Conservation (phyloP, 768 basidiomycete genomes). For the Paxillus involutus region DNA sequence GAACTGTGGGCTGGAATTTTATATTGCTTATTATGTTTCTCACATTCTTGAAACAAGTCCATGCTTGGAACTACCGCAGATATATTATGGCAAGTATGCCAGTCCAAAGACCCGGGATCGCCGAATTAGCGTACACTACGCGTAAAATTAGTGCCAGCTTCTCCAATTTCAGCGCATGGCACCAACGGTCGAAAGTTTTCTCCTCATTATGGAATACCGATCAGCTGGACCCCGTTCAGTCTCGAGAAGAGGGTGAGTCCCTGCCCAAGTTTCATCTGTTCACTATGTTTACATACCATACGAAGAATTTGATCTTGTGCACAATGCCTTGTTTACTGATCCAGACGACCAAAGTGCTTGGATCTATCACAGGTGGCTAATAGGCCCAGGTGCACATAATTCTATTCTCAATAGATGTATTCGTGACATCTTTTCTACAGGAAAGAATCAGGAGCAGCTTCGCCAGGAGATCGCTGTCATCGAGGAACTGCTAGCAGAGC, state of each 20-base stretch:
- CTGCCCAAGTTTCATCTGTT: background rate
- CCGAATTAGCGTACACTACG: conserved; percentile 85
- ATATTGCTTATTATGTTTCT: background rate
- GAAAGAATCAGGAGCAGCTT: conserved; percentile 56
- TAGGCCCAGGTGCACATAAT: conserved; percentile 63
- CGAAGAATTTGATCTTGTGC: conserved; percentile 88
- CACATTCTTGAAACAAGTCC: conserved; percentile 54
- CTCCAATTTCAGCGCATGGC: conserved; percentile 99
- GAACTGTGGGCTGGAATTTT: conserved; percentile 67
- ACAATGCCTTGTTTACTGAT: conserved; percentile 95
- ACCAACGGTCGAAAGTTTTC: conserved; percentile 87
- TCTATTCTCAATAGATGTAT: background rate
- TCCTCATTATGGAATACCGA: conserved; percentile 62
- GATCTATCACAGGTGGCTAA: conserved; percentile 98
- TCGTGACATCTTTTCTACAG: conserved; percentile 35
- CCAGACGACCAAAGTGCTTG: conserved; percentile 96
- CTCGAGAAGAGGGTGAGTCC: conserved; percentile 66
- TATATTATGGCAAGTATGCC: conserved; percentile 79
- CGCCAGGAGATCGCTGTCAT: conserved; percentile 77
- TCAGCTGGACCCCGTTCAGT: conserved; percentile 48
- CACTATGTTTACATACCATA: background rate
- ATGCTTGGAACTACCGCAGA: conserved; percentile 93
- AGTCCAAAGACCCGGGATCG: conserved; percentile 46
- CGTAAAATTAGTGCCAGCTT: conserved; percentile 93
- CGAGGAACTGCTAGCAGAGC: conserved; percentile 80